Conservation (phyloP, 345 rosid genomes). For the Melaleuca alternifolia region DNA sequence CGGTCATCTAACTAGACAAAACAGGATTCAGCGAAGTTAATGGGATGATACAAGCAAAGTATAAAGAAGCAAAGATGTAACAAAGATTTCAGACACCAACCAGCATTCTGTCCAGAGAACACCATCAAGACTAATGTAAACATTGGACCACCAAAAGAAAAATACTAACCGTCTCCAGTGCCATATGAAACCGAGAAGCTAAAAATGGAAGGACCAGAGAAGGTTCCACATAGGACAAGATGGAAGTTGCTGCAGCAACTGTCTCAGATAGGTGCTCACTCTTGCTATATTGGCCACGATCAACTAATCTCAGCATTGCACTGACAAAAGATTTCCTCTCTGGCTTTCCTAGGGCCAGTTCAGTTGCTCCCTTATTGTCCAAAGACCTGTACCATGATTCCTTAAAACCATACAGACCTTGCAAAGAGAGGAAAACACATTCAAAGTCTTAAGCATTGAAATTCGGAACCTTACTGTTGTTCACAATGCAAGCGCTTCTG, state of each 20-base stretch:
- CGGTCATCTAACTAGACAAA: slow-evolving; percentile 88
- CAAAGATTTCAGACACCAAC: background rate
- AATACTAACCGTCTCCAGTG: slow-evolving; percentile 94
- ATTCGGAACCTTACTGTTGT: slow-evolving; percentile 57
- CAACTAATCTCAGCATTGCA: slow-evolving; percentile 72
- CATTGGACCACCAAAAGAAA: background rate
- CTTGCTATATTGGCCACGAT: slow-evolving; percentile 98
- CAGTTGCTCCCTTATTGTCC: slow-evolving; percentile 17
- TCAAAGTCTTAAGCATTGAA: background rate
- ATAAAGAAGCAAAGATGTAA: background rate
- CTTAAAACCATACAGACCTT: slow-evolving; percentile 7
- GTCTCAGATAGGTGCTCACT: slow-evolving; percentile 96
- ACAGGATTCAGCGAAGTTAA: slow-evolving; percentile 28
- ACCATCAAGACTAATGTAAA: background rate
- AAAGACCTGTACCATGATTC: slow-evolving; percentile 38
- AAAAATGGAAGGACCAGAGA: slow-evolving; percentile 91
- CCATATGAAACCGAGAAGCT: slow-evolving; percentile 88
- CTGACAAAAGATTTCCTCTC: slow-evolving; percentile 73
- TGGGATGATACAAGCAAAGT: slow-evolving; percentile 1
- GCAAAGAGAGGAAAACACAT: slow-evolving; percentile 7
- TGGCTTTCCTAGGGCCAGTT: slow-evolving; percentile 44
- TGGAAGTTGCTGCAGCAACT: slow-evolving; percentile 92
- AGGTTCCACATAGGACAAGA: slow-evolving; percentile 92
- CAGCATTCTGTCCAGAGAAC: background rate
- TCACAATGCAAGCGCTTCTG: slow-evolving; percentile 85